A percentile compares a stretch with the other conserved stretches of the same genome.
These are phyloP conservation scores for Pleurotus citrinopileatus DNA, from an alignment of 768 basidiomycete genomes.

Conservation along the genomic window DNA sequence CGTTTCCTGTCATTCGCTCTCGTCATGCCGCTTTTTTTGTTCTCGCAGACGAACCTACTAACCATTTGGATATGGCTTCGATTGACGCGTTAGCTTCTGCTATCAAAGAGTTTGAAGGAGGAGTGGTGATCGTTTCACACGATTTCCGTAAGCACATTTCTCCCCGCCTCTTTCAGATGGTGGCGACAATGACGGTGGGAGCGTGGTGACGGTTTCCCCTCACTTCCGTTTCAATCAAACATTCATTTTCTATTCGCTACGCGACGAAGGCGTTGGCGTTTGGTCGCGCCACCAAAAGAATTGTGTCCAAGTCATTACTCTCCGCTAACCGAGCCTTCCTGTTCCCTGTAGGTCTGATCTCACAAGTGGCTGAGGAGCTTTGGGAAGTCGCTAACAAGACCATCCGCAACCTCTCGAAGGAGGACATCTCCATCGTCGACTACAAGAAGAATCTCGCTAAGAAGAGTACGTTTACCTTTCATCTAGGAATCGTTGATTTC, in stretches of 20 bases:
- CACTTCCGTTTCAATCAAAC: too few relatives aligned
- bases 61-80: constrained; percentile 96
- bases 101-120: constrained; percentile 96
- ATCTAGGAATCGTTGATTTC: neutral
- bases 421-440: constrained; percentile 87
- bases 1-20: constrained; percentile 9
- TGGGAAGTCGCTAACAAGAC: constrained; percentile 98
- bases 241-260: too few relatives aligned
- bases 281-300: too few relatives aligned
- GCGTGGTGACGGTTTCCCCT: too few relatives aligned
- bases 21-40: neutral
- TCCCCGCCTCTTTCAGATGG: neutral
- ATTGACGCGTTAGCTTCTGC: constrained; percentile 95
- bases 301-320: neutral
- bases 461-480: constrained; percentile 54
- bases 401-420: constrained; percentile 88
- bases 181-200: too few relatives aligned
- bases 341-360: constrained; percentile 70
- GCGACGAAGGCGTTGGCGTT: too few relatives aligned
- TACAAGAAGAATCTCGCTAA: constrained; percentile 88
- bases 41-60: constrained; percentile 82
- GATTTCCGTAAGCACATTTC: constrained; percentile 81
- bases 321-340: neutral
- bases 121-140: constrained; percentile 99
- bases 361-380: constrained; percentile 96